A percentile compares a stretch with the other conserved stretches of the same genome.
Conservation (phyloP, 139 green algal species). For the Tetradesmus obliquus region DNA sequence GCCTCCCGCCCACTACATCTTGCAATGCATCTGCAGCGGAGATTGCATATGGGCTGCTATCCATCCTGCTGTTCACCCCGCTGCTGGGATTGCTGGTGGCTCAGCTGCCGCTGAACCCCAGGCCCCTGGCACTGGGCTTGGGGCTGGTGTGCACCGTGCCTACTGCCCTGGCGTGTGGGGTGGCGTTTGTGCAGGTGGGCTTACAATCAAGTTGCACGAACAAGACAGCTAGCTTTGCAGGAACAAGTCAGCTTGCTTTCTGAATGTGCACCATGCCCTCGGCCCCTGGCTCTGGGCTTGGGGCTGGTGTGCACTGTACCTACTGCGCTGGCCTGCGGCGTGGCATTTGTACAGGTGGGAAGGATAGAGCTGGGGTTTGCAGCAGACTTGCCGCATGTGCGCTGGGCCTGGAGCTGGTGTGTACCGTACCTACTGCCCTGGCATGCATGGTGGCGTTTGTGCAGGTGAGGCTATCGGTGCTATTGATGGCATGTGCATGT, state of each 20-base stretch:
- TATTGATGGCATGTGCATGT: too few species aligned
- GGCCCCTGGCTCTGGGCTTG: constrained; percentile 67
- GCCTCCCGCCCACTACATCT: background rate
- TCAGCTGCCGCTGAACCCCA: constrained; percentile 59
- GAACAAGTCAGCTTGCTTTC: too few species aligned
- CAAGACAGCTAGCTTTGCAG: too few species aligned
- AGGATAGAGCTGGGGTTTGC: too few species aligned
- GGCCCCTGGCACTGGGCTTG: constrained; percentile 67
- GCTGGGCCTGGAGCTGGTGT: constrained; percentile 68
- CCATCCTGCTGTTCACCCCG: constrained; percentile 77
- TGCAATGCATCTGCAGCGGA: constrained; percentile 28
- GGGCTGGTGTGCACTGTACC: constrained; percentile 12
- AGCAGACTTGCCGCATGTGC: too few species aligned
- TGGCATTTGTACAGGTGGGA: too few species aligned
- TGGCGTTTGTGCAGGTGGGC: too few species aligned
- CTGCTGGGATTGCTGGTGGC: constrained; percentile 49
- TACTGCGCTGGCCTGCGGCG: too few species aligned
- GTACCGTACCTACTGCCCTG: constrained; percentile 84
- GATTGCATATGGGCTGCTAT: constrained; percentile 64
- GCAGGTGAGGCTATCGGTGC: too few species aligned
- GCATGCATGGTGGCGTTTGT: constrained; percentile 56
- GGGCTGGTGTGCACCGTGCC: constrained; percentile 82
- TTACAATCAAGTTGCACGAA: too few species aligned
- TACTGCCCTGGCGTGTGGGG: constrained; percentile 82
- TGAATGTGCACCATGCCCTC: constrained; percentile 10